A percentile compares a stretch with the other conserved stretches of the same genome.
Conservation (phyloP, 1,139 yeast species). For the Candida sojae region DNA sequence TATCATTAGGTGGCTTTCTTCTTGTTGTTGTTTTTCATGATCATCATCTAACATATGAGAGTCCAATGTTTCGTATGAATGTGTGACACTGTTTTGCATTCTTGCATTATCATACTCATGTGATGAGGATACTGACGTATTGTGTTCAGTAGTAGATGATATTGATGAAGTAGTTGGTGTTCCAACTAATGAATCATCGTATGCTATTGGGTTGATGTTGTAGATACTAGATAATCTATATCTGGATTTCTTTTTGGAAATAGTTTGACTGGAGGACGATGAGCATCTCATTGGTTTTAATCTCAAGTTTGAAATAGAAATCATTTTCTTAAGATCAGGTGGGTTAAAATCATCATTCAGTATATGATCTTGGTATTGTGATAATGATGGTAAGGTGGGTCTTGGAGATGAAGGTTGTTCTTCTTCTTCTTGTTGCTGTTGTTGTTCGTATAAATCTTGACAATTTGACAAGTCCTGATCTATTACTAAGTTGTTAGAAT, state of each 20-base stretch:
- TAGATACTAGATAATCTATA: conserved; percentile 43
- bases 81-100: conserved; percentile 12
- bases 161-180: conserved; percentile 8
- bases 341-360: conserved; percentile 8
- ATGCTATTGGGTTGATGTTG: conserved; percentile 37
- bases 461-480: too few species aligned
- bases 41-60: conserved; percentile 6
- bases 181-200: conserved; percentile 14
- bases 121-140: background rate
- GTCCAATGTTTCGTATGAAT: conserved; percentile 12
- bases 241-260: conserved; percentile 43
- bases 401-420: background rate
- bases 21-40: background rate
- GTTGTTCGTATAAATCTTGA: too few species aligned
- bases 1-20: background rate
- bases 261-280: conserved; percentile 19
- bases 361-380: too few species aligned
- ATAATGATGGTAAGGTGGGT: background rate
- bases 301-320: conserved; percentile 39
- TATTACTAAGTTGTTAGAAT: too few species aligned
- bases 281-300: conserved; percentile 45
- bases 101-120: conserved; percentile 6
- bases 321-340: conserved; percentile 21
- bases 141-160: conserved; percentile 5
- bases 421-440: conserved; percentile 13